phyloP scores from a whole-genome alignment of 768 basidiomycete species.

The Naganishia kalamii region DNA sequence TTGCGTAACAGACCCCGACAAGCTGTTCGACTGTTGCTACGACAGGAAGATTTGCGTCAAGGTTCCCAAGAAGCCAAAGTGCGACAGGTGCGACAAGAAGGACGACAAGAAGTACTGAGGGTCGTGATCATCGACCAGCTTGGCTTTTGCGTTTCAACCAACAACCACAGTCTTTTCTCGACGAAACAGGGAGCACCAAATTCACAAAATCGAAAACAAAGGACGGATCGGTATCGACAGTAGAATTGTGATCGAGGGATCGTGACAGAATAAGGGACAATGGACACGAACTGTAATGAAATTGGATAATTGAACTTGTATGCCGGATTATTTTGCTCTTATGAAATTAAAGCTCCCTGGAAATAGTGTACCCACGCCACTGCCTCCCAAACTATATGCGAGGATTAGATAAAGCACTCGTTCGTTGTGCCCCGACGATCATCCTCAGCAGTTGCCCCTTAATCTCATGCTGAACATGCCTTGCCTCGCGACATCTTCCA shows the following conservation, averaged over 20 bases:
- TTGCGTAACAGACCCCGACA: constrained; percentile 4
- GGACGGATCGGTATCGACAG: not conserved
- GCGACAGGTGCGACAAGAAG: not conserved
- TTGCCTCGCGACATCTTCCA: too few relatives aligned
- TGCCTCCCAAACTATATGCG: too few relatives aligned
- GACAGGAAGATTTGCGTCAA: constrained; percentile 2
- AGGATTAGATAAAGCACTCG: too few relatives aligned
- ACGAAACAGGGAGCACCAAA: not conserved
- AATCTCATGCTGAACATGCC: too few relatives aligned
- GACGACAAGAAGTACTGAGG: constrained; percentile 7
- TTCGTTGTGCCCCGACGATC: too few relatives aligned
- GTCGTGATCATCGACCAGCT: not conserved
- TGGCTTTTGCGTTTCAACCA: not conserved
- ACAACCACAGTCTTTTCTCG: not conserved
- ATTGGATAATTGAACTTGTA: not conserved
- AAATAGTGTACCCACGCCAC: too few relatives aligned
- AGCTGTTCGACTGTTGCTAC: constrained; percentile 9
- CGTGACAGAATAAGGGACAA: too few relatives aligned
- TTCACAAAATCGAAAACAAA: not conserved
- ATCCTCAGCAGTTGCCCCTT: too few relatives aligned
- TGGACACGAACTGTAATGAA: not conserved
- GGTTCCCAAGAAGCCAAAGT: not conserved
- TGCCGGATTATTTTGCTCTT: not conserved
- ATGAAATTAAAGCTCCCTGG: constrained; percentile 2
- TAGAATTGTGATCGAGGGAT: not conserved